Conservation (phyloP, 78 protist species). For the Creolimax fragrantissima region DNA sequence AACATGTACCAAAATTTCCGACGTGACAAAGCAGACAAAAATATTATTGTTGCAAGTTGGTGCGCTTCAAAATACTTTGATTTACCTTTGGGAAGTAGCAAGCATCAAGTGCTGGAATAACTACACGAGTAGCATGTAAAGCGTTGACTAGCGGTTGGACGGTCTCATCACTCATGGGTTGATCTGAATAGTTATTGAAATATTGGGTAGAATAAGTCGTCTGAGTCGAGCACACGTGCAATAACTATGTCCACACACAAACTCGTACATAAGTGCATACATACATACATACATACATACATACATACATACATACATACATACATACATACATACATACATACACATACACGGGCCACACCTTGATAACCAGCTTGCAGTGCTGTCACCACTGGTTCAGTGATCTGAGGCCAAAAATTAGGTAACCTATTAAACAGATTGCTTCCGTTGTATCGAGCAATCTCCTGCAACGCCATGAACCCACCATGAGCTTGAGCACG, state of each 20-base stretch:
- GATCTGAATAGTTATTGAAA: neutral
- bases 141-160: neutral
- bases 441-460: neutral
- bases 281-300: neutral
- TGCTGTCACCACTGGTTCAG: neutral
- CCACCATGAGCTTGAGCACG: neutral
- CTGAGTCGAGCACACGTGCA: too few relatives aligned
- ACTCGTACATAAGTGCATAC: neutral
- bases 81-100: neutral
- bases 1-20: too few relatives aligned
- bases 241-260: neutral
- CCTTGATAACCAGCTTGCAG: neutral
- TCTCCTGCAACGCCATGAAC: neutral
- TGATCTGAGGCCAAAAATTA: neutral
- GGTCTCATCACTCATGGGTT: neutral
- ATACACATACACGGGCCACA: neutral
- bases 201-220: neutral
- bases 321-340: neutral
- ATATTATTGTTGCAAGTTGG: too few relatives aligned
- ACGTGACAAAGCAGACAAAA: too few relatives aligned
- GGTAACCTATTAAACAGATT: neutral
- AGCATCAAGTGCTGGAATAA: neutral
- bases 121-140: neutral
- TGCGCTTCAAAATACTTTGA: too few relatives aligned
- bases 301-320: neutral